Conservation (phyloP, 2,329 filamentous ascomycete species). For the Epichloe sylvatica region DNA sequence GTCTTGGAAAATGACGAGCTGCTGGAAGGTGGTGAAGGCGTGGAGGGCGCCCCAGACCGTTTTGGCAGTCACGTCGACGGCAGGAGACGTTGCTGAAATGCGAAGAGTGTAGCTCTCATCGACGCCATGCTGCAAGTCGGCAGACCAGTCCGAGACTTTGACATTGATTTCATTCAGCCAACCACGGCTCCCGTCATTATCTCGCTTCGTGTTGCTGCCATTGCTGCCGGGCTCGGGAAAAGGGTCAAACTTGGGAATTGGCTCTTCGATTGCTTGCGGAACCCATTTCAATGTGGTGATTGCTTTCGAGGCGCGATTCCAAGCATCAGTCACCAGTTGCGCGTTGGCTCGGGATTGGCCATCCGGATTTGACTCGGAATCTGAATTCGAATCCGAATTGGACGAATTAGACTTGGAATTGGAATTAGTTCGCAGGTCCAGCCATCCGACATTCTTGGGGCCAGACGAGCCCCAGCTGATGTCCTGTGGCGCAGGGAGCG, state of each 20-base stretch:
- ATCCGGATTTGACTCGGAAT: too few relatives aligned
- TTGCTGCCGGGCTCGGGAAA: conserved; percentile 31
- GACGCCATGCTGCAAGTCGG: conserved; percentile 39
- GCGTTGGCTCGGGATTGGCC: conserved; percentile 2
- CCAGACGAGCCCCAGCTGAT: conserved; percentile 14
- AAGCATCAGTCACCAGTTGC: conserved; percentile 28
- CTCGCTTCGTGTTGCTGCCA: conserved; percentile 17
- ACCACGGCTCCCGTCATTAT: conserved; percentile 3
- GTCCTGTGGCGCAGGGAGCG: conserved; percentile 14
- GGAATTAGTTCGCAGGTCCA: conserved; percentile 9
- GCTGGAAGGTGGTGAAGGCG: conserved; percentile 43
- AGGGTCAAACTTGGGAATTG: conserved; percentile 33
- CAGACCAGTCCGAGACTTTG: conserved; percentile 28
- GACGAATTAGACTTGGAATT: not conserved
- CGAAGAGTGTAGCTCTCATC: conserved; percentile 42
- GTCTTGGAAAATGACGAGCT: conserved; percentile 36
- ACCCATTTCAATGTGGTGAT: conserved; percentile 39
- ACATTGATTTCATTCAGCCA: conserved; percentile 30
- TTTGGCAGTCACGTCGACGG: conserved; percentile 31
- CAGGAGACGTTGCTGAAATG: conserved; percentile 23
- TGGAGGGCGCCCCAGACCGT: conserved; percentile 41
- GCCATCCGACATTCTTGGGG: conserved; percentile 8
- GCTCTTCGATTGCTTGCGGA: conserved; percentile 37
- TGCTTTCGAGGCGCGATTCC: conserved; percentile 33
- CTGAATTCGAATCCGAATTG: conserved; percentile 5